Base-by-base conservation (phyloP, 331 rosid genomes). In the Acacia concinna region DNA sequence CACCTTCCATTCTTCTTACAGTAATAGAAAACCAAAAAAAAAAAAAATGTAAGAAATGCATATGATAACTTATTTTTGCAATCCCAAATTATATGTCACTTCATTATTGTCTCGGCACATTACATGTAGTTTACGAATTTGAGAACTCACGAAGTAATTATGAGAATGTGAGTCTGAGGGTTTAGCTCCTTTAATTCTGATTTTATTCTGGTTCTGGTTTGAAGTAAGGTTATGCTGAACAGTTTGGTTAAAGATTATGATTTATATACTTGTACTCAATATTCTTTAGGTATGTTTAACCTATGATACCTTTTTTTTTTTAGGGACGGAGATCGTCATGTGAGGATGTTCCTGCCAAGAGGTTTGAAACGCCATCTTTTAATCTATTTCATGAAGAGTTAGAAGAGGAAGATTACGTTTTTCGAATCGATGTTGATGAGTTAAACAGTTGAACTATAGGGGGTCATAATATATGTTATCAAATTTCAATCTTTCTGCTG, bases 391-490 rank as follows among this genome's bases (percentile, higher is more conserved):
- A 95, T 52, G 97, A 93, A 72, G 99, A 95, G 71, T 86, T 95
- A 82, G 97, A 95, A 78, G 78, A 86, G 43, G 99, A 93, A 84
- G 99, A 95, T 85, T 93, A 74, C 65, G 79, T 90, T 70, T 93
- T 95, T 47, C 87, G 88, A 81, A 93, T 89, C 75, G 81, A 89
- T 63, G 73, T 93, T 52, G 99, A 93, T 27, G 97, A 93, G 79
- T 82, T 92, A 81, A 83, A 88, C 83, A 11, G 41, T 80, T 92
- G 84, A 81, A 67, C 67, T 57, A 54, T 44, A 56, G 43, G 52
- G 41, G 52, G 41, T 81, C 34, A 17, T 70, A 59, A n/a, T 23
- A 30, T 71, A 64, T 57, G 68, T 49, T 43, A 30, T 82, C 85
- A 35, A 64, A 81, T 46, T 59, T 46, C 73, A 73, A 1, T 73